Evolutionary conservation across 768 basidiomycete species (phyloP), one percentile per base, ranked within the genome.

Genomic region (Boletus patriciae): DNA sequence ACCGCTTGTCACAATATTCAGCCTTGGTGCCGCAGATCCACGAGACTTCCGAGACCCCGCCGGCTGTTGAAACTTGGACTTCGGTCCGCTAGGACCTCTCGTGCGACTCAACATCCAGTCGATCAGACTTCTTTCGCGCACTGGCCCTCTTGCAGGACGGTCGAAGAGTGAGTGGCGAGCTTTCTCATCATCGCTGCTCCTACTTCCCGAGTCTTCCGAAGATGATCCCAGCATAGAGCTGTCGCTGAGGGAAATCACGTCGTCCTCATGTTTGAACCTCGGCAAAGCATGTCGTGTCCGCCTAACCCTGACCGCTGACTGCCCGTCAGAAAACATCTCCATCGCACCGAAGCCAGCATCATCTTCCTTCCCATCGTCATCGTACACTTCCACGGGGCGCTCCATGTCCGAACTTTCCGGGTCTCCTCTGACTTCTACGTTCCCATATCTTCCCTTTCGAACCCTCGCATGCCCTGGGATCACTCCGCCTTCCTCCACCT

Each of bases 51-150:
- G 60, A 31, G 62, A 51, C 34, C 48, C 41, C 33, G 43, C 49
- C 23, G 61, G 33, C 36, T 62, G 54, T 52, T 66, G 62, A 9
- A 15, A 21, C 55, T 52, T 65, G 40, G 60, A 10, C 40, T 68
- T 53, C 43, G 55, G 40, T 51, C 38, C 46, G 16, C 37, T 52
- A 67, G 61, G 31, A 36, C 52, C 53, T 60, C 68, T 58, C 3
- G 79, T 78, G 46, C 80, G 76, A 15, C 76, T 74, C 46, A 90
- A 64, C 88, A 90, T 90, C 66, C 83, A 83, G 61, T 90, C 85
- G 46, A 90, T 87, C 50, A 87, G 66, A 63, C 76, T 83, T 67
- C 66, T 78, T 68, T 73, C 76, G 52, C 62, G 70, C 25, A 65
- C 67, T 21, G 67, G 66, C 10, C 59, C 63, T 52, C 63, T 68